phyloP scores from a whole-genome alignment of 768 basidiomycete genomes.

The Boletus eberwhitei region DNA sequence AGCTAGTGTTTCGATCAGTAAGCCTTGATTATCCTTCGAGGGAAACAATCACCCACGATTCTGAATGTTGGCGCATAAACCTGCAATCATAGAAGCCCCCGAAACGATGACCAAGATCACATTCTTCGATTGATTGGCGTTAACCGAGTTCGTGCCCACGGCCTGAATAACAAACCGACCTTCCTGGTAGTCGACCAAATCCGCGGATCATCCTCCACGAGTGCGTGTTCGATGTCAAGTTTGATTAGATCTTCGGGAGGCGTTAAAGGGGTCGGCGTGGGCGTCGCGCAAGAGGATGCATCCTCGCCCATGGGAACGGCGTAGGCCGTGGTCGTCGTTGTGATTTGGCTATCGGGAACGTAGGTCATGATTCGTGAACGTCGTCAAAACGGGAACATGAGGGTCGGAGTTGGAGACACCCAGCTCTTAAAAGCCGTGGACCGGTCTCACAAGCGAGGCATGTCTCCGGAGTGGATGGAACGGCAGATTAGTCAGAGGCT shows the following conservation, averaged over 20 bases:
- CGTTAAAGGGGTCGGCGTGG: neutral
- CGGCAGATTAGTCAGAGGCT: neutral
- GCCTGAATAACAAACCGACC: constrained; percentile 31
- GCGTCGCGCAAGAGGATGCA: neutral
- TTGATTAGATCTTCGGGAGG: neutral
- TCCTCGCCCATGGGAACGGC: neutral
- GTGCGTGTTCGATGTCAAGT: constrained; percentile 37
- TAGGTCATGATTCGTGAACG: constrained; percentile 4
- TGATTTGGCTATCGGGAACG: neutral
- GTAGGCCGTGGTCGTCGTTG: neutral
- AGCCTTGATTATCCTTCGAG: too few relatives aligned
- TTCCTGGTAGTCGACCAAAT: constrained; percentile 56
- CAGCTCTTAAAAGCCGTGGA: constrained; percentile 4
- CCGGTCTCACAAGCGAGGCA: neutral
- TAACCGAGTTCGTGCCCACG: neutral
- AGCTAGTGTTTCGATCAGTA: constrained; percentile 38
- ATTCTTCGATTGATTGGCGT: constrained; percentile 10
- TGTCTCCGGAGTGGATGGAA: neutral
- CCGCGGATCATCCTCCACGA: constrained; percentile 61
- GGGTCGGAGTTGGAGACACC: neutral
- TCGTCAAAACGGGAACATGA: neutral
- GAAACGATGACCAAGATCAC: constrained; percentile 22
- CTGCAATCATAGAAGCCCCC: constrained; percentile 30
- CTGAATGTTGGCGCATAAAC: constrained; percentile 27
- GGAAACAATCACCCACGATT: constrained; percentile 21